phyloP scores from a whole-genome alignment of 1,284 basidiomycete species.

The Porogramme epimiltina region DNA sequence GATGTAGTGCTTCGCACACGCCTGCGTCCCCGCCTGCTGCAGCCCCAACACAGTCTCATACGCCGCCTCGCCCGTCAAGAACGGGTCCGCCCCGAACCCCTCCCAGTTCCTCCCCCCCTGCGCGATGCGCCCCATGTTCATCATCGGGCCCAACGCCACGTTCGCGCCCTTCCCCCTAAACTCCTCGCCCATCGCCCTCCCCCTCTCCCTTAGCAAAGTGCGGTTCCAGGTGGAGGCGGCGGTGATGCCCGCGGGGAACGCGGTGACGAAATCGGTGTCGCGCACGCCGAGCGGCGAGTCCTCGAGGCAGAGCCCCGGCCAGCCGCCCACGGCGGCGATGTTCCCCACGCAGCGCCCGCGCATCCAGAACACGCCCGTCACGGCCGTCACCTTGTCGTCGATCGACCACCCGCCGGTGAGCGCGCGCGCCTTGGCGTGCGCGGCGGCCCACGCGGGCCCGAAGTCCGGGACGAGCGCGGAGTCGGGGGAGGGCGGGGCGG shows the following conservation, averaged over 20 bases:
- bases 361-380: constrained; percentile 48
- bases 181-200: constrained; percentile 77
- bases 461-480: constrained; percentile 44
- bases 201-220: constrained; percentile 70
- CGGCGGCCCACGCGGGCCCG: constrained; percentile 40
- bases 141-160: constrained; percentile 61
- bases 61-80: constrained; percentile 72
- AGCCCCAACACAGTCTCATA: constrained; percentile 78
- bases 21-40: constrained; percentile 75
- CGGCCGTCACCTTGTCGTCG: constrained; percentile 44
- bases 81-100: constrained; percentile 81
- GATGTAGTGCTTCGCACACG: too few species aligned
- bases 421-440: constrained; percentile 38
- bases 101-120: constrained; percentile 84
- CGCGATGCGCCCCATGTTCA: constrained; percentile 66
- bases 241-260: constrained; percentile 63
- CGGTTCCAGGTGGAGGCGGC: constrained; percentile 64
- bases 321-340: constrained; percentile 38
- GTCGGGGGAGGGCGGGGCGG: constrained; percentile 32
- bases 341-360: constrained; percentile 46
- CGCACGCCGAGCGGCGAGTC: constrained; percentile 53
- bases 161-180: constrained; percentile 82
- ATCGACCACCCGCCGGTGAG: constrained; percentile 39
- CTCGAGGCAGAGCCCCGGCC: constrained; percentile 70
- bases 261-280: constrained; percentile 52